Conservation (phyloP, 352 stramenopile genomes). For the Pythium coloratum region DNA sequence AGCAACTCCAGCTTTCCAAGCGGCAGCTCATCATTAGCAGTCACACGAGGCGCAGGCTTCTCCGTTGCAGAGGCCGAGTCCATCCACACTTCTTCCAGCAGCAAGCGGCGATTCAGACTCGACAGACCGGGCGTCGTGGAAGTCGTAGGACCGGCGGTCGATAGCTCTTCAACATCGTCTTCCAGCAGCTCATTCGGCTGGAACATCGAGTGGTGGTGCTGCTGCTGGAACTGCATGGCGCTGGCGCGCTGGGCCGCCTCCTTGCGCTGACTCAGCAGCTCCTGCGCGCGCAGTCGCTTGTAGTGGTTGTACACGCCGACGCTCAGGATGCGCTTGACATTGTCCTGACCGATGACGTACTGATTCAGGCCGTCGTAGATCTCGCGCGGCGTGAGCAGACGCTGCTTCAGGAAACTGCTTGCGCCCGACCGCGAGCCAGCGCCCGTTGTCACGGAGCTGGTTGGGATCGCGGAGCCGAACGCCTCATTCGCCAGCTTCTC, state of each 20-base stretch:
- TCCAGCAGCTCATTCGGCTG: constrained; percentile 37
- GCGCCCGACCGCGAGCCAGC: constrained; percentile 5
- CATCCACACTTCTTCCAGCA: constrained; percentile 68
- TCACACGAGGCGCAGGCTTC: background rate
- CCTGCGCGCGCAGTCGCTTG: constrained; percentile 89
- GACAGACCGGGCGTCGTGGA: constrained; percentile 12
- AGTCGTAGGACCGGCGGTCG: constrained; percentile 14
- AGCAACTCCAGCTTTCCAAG: constrained; percentile 64
- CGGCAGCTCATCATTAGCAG: constrained; percentile 27
- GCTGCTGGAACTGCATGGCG: constrained; percentile 24
- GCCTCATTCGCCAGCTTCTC: constrained; percentile 72
- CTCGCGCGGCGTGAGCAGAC: constrained; percentile 87
- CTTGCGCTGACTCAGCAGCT: constrained; percentile 51
- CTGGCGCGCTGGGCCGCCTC: constrained; percentile 33
- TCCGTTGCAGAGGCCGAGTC: constrained; percentile 15
- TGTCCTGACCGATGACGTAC: constrained; percentile 97
- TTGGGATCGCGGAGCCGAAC: constrained; percentile 20
- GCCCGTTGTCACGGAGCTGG: constrained; percentile 7
- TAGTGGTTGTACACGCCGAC: constrained; percentile 99
- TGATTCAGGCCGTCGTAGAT: constrained; percentile 95
- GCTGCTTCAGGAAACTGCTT: constrained; percentile 33
- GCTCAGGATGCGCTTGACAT: constrained; percentile 95
- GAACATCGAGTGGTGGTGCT: constrained; percentile 31
- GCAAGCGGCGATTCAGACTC: constrained; percentile 46
- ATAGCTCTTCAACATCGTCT: constrained; percentile 24